phyloP scores from a whole-genome alignment of 257 asterid genomes.

The Solanum piurae region DNA sequence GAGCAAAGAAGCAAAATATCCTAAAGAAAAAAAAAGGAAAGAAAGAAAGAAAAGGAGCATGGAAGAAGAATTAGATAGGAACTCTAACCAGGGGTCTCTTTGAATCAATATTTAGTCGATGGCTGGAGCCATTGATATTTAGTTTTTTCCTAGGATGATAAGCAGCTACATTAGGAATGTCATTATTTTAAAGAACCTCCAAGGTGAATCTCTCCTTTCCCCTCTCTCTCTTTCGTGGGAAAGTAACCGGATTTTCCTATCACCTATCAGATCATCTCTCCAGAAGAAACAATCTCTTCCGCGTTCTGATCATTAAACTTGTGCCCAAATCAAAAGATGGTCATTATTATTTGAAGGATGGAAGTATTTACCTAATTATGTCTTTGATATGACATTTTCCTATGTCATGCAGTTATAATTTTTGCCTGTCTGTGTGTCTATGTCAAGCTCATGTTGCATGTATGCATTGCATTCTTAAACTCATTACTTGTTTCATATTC shows the following conservation, averaged over 20 bases:
- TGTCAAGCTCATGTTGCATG: not conserved
- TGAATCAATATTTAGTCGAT: not conserved
- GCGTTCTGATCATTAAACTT: not conserved
- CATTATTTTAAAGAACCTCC: not conserved
- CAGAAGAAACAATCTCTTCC: not conserved
- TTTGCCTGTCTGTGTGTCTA: not conserved
- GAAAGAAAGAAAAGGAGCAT: not conserved
- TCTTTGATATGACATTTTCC: not conserved
- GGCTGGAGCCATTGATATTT: not conserved
- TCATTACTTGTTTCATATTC: not conserved
- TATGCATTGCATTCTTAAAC: not conserved
- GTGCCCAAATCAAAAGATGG: not conserved
- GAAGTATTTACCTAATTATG: not conserved
- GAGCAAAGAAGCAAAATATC: not conserved
- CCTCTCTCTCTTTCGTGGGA: not conserved
- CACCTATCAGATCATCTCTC: not conserved
- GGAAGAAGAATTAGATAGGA: not conserved
- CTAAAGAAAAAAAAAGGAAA: not conserved
- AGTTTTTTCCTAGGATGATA: not conserved
- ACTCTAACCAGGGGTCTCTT: not conserved
- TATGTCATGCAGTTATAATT: not conserved
- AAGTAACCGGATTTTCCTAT: not conserved
- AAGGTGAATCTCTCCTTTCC: not conserved
- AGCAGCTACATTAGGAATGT: not conserved
- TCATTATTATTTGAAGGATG: not conserved